phyloP scores from a whole-genome alignment of 352 stramenopile genomes.

The Phytophthora pluvialis region DNA sequence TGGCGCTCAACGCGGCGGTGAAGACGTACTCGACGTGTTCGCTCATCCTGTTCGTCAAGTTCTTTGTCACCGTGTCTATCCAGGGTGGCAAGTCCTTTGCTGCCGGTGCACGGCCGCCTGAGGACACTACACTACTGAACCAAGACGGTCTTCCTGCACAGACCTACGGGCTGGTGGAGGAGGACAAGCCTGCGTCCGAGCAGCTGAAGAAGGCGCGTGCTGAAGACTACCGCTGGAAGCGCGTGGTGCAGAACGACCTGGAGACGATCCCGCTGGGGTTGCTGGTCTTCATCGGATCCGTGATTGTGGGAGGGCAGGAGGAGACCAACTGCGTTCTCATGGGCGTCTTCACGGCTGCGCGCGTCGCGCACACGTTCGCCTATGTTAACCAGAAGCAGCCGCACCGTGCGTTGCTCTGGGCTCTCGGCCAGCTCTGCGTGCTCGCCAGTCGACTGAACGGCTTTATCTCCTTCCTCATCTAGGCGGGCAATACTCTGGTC shows the following conservation, averaged over 20 bases:
- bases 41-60: too few relatives aligned
- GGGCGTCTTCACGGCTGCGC: too few relatives aligned
- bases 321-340: too few relatives aligned
- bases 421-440: not conserved
- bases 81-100: too few relatives aligned
- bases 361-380: not conserved
- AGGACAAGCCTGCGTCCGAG: not conserved
- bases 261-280: not conserved
- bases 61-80: too few relatives aligned
- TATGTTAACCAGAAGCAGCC: not conserved
- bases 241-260: too few relatives aligned
- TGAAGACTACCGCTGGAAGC: not conserved
- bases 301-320: not conserved
- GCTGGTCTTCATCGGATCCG: not conserved
- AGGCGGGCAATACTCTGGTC: not conserved
- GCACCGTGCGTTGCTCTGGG: too few relatives aligned
- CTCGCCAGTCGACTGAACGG: not conserved
- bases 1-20: too few relatives aligned
- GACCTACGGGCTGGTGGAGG: not conserved
- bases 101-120: too few relatives aligned
- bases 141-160: not conserved
- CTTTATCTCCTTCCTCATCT: not conserved
- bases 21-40: too few relatives aligned
- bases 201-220: not conserved
- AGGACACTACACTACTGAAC: too few relatives aligned